Evolutionary conservation across 768 basidiomycete species (phyloP), one percentile per base, ranked within the genome.

Genomic region (Infundibulicybe gibba): DNA sequence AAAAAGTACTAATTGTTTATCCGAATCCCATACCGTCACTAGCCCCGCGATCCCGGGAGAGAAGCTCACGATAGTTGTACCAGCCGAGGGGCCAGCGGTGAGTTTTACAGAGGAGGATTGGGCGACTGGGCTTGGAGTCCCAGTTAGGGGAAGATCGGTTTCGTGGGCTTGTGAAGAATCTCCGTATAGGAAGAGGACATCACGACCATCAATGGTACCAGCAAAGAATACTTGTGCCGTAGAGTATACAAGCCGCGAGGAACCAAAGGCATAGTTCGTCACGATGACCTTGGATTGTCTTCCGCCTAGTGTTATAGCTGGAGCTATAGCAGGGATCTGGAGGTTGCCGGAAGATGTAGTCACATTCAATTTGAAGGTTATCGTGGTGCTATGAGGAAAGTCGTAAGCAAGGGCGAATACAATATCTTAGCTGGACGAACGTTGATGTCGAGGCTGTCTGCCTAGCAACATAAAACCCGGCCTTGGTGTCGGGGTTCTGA

Each of bases 171-270:
- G 79, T 0, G 60, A 54, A 2, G 71, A 60, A 48, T 80, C 71
- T 2, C 85, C 85, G 50, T 81, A 76, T 9, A 87, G 64, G 63
- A 84, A 77, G 5, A 88, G 67, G 15, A 87, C 63, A 54, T 86
- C 83, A 15, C 81, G 68, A 2, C 65, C 72, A 30, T 78, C 84
- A 30, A 86, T 81, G 19, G 54, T 63, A 3, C 83, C 79, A 0
- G 87, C 80, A 54, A 78, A 89, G 55, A 90, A 75, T 21, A 93
- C 70, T 47, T 79, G 75, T 0, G 88, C 85, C 1, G 89, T 90
- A 4, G 88, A 83, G 62, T 87, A 91, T 3, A 76, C 62, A 1
- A 86, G 57, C 47, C 66, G 70, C 8, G 81, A 81, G 12, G 67
- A 69, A 3, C 90, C 90, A 56, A 87, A 90, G 8, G 75, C 66